Evolutionary conservation across 2,329 filamentous ascomycete genomes (phyloP).

Genomic region (Colletotrichum lupini): DNA sequence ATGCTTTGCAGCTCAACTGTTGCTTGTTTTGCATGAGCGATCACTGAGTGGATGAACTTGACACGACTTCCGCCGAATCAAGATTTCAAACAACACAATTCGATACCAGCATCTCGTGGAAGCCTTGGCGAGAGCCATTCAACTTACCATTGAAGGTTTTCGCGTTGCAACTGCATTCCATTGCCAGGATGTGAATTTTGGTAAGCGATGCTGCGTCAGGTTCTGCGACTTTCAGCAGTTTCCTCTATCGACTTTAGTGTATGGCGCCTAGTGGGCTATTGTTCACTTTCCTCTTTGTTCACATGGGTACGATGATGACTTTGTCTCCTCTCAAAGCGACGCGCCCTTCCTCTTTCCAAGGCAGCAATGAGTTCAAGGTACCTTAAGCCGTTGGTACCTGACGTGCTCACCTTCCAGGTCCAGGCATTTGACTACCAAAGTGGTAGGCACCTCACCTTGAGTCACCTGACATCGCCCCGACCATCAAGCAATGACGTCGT

Average conservation of each 20-base stretch:
- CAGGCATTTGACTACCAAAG: not conserved
- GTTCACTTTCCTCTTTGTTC: slow-evolving; percentile 16
- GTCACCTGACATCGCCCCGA: slow-evolving; percentile 33
- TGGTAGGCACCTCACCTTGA: slow-evolving; percentile 1
- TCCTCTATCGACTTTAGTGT: not conserved
- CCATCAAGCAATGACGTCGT: slow-evolving; percentile 34
- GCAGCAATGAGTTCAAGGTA: not conserved
- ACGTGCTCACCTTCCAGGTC: not conserved
- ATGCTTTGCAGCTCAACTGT: slow-evolving; percentile 15
- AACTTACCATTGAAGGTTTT: not conserved
- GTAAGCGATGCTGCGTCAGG: slow-evolving; percentile 6
- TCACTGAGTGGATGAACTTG: slow-evolving; percentile 33
- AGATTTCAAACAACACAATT: slow-evolving; percentile 22
- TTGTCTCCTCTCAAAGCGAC: not conserved
- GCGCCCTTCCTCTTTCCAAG: not conserved
- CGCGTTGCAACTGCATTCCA: not conserved
- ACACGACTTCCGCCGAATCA: slow-evolving; percentile 31
- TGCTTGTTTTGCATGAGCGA: slow-evolving; percentile 28
- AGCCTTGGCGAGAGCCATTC: slow-evolving; percentile 8
- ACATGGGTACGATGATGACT: not conserved
- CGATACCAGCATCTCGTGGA: slow-evolving; percentile 11
- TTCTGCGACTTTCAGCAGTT: not conserved
- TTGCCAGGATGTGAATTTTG: not conserved
- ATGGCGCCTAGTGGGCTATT: not conserved
- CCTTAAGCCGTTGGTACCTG: not conserved